Conservation (phyloP, 2,329 filamentous ascomycete genomes). For the Colletotrichum gloeosporioides region DNA sequence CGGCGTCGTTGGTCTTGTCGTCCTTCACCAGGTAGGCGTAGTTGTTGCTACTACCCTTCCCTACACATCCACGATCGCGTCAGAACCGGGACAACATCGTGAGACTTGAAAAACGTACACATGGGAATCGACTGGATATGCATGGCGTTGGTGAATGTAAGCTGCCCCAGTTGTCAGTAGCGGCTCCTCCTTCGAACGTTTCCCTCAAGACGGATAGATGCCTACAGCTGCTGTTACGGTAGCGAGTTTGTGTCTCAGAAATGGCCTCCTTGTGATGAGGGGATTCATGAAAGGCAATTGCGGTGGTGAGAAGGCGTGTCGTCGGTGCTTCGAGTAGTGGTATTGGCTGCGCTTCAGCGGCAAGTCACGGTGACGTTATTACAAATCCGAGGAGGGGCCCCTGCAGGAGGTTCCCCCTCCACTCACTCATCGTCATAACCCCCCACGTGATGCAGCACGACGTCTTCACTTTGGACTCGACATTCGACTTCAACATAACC, state of each 20-base stretch:
- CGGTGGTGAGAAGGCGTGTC: neutral
- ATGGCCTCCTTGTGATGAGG: constrained; percentile 40
- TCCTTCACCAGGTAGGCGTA: constrained; percentile 85
- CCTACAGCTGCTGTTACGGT: constrained; percentile 34
- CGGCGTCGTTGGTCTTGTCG: constrained; percentile 77
- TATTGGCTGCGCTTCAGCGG: neutral
- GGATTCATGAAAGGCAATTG: constrained; percentile 44
- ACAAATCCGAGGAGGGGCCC: neutral
- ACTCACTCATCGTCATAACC: neutral
- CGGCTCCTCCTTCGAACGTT: neutral
- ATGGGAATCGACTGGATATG: constrained; percentile 89
- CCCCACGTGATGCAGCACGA: constrained; percentile 5
- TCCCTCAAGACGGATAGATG: neutral
- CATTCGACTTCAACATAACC: neutral
- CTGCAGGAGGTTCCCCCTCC: neutral
- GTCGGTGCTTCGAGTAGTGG: neutral
- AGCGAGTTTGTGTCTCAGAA: constrained; percentile 36
- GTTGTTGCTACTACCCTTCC: constrained; percentile 80
- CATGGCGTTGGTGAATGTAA: constrained; percentile 61
- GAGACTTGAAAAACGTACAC: constrained; percentile 66
- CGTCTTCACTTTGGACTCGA: neutral
- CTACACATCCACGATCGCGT: constrained; percentile 43
- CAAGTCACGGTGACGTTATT: constrained; percentile 21
- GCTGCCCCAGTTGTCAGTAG: constrained; percentile 31
- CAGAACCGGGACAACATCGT: neutral